A percentile compares a stretch with the other conserved stretches of the same genome.
These are phyloP conservation scores for Pythium volutum DNA, from an alignment of 352 stramenopile genomes.

Conservation along the genomic window DNA sequence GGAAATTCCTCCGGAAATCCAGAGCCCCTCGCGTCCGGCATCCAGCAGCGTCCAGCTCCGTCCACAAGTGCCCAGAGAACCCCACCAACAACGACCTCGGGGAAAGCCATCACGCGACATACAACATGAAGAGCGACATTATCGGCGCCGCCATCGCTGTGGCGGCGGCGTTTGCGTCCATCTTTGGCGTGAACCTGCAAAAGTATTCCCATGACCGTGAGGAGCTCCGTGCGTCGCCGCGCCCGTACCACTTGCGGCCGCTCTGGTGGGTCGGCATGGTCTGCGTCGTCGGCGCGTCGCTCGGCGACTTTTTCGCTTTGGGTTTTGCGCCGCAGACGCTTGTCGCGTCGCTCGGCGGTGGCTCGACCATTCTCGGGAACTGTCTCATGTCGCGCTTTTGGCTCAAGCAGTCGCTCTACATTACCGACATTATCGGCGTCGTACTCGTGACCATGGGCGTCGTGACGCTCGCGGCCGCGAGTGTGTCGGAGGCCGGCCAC, in stretches of 20 bases:
- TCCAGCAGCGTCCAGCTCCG: background rate
- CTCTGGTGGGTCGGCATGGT: constrained; percentile 89
- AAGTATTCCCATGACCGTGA: constrained; percentile 91
- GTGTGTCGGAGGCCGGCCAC: constrained; percentile 63
- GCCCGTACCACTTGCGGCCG: constrained; percentile 79
- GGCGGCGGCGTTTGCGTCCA: constrained; percentile 71
- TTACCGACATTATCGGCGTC: constrained; percentile 79
- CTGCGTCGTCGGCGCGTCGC: constrained; percentile 72
- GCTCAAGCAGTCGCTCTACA: constrained; percentile 84
- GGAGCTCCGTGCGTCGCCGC: constrained; percentile 54
- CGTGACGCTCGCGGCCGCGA: constrained; percentile 71
- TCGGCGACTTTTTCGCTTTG: constrained; percentile 85
- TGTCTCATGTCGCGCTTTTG: constrained; percentile 84
- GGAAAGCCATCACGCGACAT: background rate
- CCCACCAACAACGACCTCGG: background rate
- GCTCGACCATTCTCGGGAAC: constrained; percentile 83
- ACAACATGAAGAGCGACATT: constrained; percentile 61
- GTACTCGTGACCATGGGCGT: constrained; percentile 74
- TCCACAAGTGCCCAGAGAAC: background rate
- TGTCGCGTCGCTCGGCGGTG: constrained; percentile 75
- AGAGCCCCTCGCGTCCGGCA: background rate
- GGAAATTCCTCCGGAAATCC: background rate
- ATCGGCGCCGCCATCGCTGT: constrained; percentile 81
- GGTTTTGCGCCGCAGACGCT: constrained; percentile 87
- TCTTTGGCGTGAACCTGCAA: constrained; percentile 90